A percentile compares a stretch with the other conserved stretches of the same genome.
phyloP scores from a whole-genome alignment of 2,329 filamentous ascomycete genomes.

The Alternaria brassicae region DNA sequence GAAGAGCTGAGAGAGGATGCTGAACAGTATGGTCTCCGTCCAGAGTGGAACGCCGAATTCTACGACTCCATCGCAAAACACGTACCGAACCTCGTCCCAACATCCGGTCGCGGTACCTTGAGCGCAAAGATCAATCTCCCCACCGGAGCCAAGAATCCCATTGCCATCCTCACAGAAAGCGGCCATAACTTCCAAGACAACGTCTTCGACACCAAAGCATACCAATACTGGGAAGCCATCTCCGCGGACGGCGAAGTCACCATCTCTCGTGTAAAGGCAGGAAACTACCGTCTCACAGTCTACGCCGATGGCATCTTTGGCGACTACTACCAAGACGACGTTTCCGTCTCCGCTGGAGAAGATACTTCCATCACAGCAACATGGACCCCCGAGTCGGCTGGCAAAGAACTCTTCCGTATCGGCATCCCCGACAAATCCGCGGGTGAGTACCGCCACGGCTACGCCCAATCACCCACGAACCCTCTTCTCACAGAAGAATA shows the following conservation, averaged over 20 bases:
- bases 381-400: slow-evolving; percentile 64
- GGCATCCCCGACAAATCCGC: slow-evolving; percentile 68
- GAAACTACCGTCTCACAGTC: slow-evolving; percentile 67
- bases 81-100: slow-evolving; percentile 66
- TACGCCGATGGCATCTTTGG: slow-evolving; percentile 70
- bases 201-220: slow-evolving; percentile 60
- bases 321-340: slow-evolving; percentile 62
- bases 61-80: slow-evolving; percentile 68
- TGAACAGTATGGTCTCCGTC: slow-evolving; percentile 54
- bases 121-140: slow-evolving; percentile 62
- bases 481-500: slow-evolving; percentile 63
- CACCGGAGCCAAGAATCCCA: slow-evolving; percentile 56
- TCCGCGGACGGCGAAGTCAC: slow-evolving; percentile 58
- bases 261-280: slow-evolving; percentile 64
- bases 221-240: slow-evolving; percentile 66
- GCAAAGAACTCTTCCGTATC: slow-evolving; percentile 67
- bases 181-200: slow-evolving; percentile 67
- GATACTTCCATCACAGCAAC: slow-evolving; percentile 44
- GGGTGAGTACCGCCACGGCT: slow-evolving; percentile 67
- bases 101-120: slow-evolving; percentile 59
- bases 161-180: slow-evolving; percentile 63
- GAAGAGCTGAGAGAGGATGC: slow-evolving; percentile 63
- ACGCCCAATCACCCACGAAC: slow-evolving; percentile 58
- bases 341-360: slow-evolving; percentile 53
- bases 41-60: slow-evolving; percentile 64